phyloP scores from a whole-genome alignment of 805 yeast species.

The Cyberlindnera suaveolens region DNA sequence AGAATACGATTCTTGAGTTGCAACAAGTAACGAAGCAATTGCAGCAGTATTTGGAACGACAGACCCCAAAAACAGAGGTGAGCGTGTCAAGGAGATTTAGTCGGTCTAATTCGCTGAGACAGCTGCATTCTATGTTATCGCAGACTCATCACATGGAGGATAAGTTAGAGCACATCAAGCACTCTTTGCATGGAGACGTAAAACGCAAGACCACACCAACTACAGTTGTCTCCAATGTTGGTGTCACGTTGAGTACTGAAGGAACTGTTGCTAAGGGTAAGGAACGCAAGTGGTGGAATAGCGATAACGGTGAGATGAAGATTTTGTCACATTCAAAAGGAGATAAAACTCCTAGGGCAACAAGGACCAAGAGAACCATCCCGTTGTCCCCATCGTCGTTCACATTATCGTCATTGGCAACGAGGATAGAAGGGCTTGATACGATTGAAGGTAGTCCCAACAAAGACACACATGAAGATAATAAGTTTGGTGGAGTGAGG shows the following conservation, averaged over 20 bases:
- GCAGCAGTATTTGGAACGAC: slow-evolving; percentile 7
- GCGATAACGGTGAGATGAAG: neutral
- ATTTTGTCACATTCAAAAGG: neutral
- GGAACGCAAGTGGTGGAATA: neutral
- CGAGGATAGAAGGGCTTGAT: neutral
- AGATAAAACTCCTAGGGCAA: too few species aligned
- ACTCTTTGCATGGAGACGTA: slow-evolving; percentile 13
- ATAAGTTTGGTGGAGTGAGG: too few species aligned
- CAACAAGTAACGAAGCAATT: slow-evolving; percentile 15
- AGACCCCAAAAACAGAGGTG: neutral
- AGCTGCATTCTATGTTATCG: slow-evolving; percentile 25
- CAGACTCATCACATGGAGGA: slow-evolving; percentile 25
- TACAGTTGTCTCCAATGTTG: neutral
- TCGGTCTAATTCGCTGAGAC: slow-evolving; percentile 24
- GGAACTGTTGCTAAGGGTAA: slow-evolving; percentile 5
- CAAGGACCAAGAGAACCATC: slow-evolving; percentile 7
- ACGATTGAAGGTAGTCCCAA: slow-evolving; percentile 1
- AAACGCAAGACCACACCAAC: slow-evolving; percentile 11
- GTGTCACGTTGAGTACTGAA: slow-evolving; percentile 9
- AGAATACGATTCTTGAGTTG: slow-evolving; percentile 23
- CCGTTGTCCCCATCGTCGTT: slow-evolving; percentile 23
- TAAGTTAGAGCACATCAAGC: slow-evolving; percentile 22
- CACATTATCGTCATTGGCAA: slow-evolving; percentile 17
- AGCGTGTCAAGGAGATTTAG: slow-evolving; percentile 9
- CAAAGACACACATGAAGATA: neutral